These are phyloP conservation scores for Martiniozyma asiatica DNA, from an alignment of 1,139 yeast genomes.

Conservation along the genomic window DNA sequence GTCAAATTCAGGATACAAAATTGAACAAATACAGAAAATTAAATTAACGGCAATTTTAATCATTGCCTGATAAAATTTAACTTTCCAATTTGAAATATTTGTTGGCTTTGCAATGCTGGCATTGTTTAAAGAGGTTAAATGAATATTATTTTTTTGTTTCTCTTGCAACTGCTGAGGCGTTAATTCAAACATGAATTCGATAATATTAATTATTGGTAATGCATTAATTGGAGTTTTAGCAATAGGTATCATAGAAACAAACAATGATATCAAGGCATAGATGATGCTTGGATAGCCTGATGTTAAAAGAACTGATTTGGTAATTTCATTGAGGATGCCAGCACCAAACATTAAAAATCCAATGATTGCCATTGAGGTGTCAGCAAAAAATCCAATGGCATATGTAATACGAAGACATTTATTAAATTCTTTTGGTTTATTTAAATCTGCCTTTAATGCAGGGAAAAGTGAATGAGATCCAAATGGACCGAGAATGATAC, in stretches of 20 bases:
- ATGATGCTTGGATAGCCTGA: slow-evolving; percentile 42
- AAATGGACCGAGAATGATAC: slow-evolving; percentile 50
- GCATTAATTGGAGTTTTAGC: slow-evolving; percentile 53
- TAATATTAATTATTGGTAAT: slow-evolving; percentile 40
- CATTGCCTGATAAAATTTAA: slow-evolving; percentile 12
- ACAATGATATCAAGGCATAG: slow-evolving; percentile 35
- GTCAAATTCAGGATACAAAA: slow-evolving; percentile 48
- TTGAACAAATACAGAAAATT: slow-evolving; percentile 37
- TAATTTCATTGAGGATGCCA: slow-evolving; percentile 40
- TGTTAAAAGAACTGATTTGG: slow-evolving; percentile 38
- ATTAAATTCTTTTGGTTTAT: slow-evolving; percentile 32
- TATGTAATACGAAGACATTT: slow-evolving; percentile 25
- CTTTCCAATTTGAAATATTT: slow-evolving; percentile 7
- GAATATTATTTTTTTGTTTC: too few relatives aligned
- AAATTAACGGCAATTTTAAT: slow-evolving; percentile 38
- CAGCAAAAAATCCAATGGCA: slow-evolving; percentile 37
- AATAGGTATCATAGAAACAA: slow-evolving; percentile 43
- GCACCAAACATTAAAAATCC: slow-evolving; percentile 51
- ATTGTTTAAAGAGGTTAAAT: too few relatives aligned
- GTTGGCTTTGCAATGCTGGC: slow-evolving; percentile 6
- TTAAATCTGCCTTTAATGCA: slow-evolving; percentile 44
- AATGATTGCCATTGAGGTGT: slow-evolving; percentile 40
- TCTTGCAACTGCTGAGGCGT: slow-evolving; percentile 18
- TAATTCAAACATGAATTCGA: slow-evolving; percentile 39
- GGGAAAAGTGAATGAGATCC: slow-evolving; percentile 57